Evolutionary conservation across 2,329 filamentous ascomycete species (phyloP).

Genomic region (Ceratocystiopsis sp.): DNA sequence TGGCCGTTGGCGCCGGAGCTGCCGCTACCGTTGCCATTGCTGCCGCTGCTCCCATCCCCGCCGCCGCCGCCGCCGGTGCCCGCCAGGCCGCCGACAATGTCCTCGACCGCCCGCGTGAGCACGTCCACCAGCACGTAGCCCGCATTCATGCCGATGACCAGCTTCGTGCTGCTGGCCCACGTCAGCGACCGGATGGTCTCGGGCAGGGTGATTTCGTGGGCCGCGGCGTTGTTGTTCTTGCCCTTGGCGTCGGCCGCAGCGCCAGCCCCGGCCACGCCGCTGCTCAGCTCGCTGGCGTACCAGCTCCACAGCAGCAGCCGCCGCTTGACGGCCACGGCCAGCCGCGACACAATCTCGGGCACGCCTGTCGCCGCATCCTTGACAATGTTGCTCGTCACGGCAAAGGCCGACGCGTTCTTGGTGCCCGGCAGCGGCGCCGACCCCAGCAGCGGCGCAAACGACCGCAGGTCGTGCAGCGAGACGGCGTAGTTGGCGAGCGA

Average conservation of each 20-base stretch:
- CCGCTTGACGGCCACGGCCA: conserved; percentile 87
- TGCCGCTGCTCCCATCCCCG: conserved; percentile 49
- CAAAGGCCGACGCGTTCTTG: conserved; percentile 77
- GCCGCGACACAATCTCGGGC: conserved; percentile 76
- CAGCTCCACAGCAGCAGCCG: conserved; percentile 84
- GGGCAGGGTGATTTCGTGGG: conserved; percentile 56
- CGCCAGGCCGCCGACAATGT: conserved; percentile 58
- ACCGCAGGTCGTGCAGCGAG: conserved; percentile 76
- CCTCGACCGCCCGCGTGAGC: conserved; percentile 51
- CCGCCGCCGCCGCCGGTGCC: conserved; percentile 46
- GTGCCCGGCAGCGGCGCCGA: conserved; percentile 62
- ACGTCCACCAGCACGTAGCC: conserved; percentile 85
- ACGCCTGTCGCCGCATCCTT: conserved; percentile 77
- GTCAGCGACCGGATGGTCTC: conserved; percentile 78
- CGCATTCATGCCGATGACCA: conserved; percentile 81
- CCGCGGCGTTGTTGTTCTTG: not conserved
- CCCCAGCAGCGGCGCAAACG: conserved; percentile 49
- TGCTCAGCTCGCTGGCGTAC: conserved; percentile 77
- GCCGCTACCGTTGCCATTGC: conserved; percentile 40
- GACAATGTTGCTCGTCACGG: conserved; percentile 88
- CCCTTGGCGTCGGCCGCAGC: not conserved
- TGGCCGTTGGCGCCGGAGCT: conserved; percentile 23
- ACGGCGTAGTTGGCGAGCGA: conserved; percentile 83
- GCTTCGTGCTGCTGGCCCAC: conserved; percentile 74
- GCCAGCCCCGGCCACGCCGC: not conserved